Evolutionary conservation across 352 stramenopile species (phyloP), one percentile per base, ranked within the genome.

Genomic region (Ophiocytium majus): DNA sequence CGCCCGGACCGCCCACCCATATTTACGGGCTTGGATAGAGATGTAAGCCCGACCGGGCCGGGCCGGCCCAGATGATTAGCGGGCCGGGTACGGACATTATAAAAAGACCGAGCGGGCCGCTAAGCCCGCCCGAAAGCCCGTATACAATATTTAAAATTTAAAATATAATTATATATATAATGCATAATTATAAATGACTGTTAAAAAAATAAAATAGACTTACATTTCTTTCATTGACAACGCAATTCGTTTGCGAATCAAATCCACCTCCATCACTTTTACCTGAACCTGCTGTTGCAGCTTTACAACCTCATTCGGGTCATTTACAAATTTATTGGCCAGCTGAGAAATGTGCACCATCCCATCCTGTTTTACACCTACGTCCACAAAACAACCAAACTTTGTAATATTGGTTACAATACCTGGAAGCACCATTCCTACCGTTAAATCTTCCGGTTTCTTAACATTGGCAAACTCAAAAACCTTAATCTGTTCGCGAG

Each of bases 361-460:
- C 19, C 57, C 57, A 71, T 71, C 57, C 28, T 71, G 57, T 23
- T 71, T 23, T 71, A 71, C 57, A 71, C 57, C 57, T 23, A 71
- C 28, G 28, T 71, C 57, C 28, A 71, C 28, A 71, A 71, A 71
- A 28, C 19, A 23, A 28, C 57, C 57, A 28, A 71, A 71, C 23
- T 71, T 71, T 71, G 57, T 71, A 23, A 71, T 28, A 71, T 71
- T 71, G 57, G 57, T 71, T 28, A 71, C 57, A 71, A 71, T 71
- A 28, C 57, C 57, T 71, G 57, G 57, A 23, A 71, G 57, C 23
- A 23, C 19, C 57, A 71, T 71, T 23, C 57, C 57, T 71, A 23
- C 57, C 23, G 19, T 23, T 28, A 71, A 71, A 28, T 71, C 57
- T 71, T 71, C 28, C 23, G 28, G 23, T 71, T 71, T 28, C 23